phyloP scores from a whole-genome alignment of 1,139 yeast genomes.

The Diutina sp. region DNA sequence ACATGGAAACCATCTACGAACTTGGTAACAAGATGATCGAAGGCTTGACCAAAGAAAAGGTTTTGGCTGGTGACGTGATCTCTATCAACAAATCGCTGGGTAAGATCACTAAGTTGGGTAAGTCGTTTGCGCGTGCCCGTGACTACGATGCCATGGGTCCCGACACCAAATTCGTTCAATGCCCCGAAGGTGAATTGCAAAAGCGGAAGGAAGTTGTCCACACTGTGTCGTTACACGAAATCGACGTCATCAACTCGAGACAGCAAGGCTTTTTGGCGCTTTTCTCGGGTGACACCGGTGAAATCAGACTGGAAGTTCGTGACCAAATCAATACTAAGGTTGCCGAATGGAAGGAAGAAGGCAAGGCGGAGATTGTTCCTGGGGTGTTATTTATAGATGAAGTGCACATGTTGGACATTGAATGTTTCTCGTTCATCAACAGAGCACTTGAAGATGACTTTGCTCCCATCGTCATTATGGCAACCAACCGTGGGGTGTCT shows the following conservation, averaged over 20 bases:
- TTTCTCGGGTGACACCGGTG: constrained; percentile 97
- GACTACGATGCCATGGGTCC: constrained; percentile 99
- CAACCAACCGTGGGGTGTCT: constrained; percentile 91
- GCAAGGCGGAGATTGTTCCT: constrained; percentile 97
- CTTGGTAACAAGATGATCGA: constrained; percentile 97
- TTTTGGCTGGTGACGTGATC: constrained; percentile 94
- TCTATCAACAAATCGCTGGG: constrained; percentile 95
- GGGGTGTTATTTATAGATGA: constrained; percentile 97
- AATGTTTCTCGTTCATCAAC: constrained; percentile 89
- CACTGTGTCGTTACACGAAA: constrained; percentile 92
- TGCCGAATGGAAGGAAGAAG: constrained; percentile 99
- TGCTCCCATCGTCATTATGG: constrained; percentile 97
- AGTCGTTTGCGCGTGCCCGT: constrained; percentile 90
- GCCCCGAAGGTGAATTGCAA: constrained; percentile 98
- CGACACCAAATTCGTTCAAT: constrained; percentile 92
- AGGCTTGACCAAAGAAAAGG: constrained; percentile 87
- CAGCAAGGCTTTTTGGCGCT: constrained; percentile 96
- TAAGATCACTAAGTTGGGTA: constrained; percentile 84
- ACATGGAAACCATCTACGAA: constrained; percentile 98
- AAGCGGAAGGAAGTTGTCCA: constrained; percentile 92
- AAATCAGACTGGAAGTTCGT: constrained; percentile 88
- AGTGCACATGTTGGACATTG: constrained; percentile 97
- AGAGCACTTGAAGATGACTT: constrained; percentile 95
- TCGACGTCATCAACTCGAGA: constrained; percentile 95
- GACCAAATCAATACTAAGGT: constrained; percentile 95